Conservation (phyloP, 2,329 filamentous ascomycete genomes). For the Fonsecaea nubica region DNA sequence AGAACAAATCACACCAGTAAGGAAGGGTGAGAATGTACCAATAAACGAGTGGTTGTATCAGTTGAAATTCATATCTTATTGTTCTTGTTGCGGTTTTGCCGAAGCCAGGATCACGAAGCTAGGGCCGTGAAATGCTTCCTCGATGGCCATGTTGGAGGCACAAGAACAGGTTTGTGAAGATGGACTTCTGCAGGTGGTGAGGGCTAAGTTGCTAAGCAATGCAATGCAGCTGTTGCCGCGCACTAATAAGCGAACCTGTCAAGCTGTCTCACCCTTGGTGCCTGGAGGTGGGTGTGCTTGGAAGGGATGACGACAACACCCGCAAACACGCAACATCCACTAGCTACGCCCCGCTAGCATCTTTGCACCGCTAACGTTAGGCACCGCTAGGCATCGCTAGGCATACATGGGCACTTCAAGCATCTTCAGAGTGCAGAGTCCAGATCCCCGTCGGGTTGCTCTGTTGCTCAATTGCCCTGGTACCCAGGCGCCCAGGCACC, state of each 20-base stretch:
- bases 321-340: too few relatives aligned
- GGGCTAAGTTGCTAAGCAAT: not conserved
- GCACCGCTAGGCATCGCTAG: not conserved
- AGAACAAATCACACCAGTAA: not conserved
- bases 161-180: conserved; percentile 6
- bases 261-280: not conserved
- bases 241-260: conserved; percentile 1
- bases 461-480: too few relatives aligned
- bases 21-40: not conserved
- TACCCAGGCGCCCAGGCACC: not conserved
- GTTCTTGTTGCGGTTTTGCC: not conserved
- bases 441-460: conserved; percentile 1
- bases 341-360: too few relatives aligned
- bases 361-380: not conserved
- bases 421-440: not conserved
- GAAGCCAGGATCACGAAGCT: not conserved
- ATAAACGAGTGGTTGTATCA: not conserved
- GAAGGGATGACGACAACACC: not conserved
- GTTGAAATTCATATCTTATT: not conserved
- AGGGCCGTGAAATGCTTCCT: not conserved
- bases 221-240: not conserved
- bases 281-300: not conserved
- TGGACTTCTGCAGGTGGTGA: not conserved
- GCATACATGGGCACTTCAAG: not conserved
- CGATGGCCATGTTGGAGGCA: not conserved